These are phyloP conservation scores for Termitomyces sp. DNA, from an alignment of 768 basidiomycete species.

Conservation along the genomic window DNA sequence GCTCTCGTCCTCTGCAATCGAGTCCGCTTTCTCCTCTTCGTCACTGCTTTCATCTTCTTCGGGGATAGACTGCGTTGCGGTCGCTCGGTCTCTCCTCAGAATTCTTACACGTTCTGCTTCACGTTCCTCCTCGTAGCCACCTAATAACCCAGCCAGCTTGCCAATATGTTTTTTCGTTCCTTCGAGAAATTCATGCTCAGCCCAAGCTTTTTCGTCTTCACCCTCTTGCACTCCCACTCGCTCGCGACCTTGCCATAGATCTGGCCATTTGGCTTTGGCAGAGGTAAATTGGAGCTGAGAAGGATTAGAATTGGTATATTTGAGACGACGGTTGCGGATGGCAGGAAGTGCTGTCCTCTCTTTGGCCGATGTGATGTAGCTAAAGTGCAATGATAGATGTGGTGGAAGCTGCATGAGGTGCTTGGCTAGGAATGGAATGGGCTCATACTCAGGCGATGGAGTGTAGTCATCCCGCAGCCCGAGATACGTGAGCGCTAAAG, in stretches of 20 bases:
- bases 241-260: slow-evolving; percentile 58
- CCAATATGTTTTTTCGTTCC: slow-evolving; percentile 59
- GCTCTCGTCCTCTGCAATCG: slow-evolving; percentile 33
- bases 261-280: slow-evolving; percentile 59
- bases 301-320: slow-evolving; percentile 52
- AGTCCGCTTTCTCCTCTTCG: slow-evolving; percentile 24
- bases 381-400: slow-evolving; percentile 46
- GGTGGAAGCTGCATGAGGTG: slow-evolving; percentile 65
- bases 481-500: slow-evolving; percentile 38
- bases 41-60: slow-evolving; percentile 70
- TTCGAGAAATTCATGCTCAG: slow-evolving; percentile 49
- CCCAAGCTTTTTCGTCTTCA: slow-evolving; percentile 70
- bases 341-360: slow-evolving; percentile 56
- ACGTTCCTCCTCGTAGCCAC: slow-evolving; percentile 74
- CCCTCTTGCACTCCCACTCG: slow-evolving; percentile 45
- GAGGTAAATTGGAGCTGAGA: slow-evolving; percentile 45
- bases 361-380: slow-evolving; percentile 48
- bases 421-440: slow-evolving; percentile 57
- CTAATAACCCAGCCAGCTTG: slow-evolving; percentile 60
- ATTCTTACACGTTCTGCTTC: slow-evolving; percentile 55
- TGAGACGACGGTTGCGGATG: slow-evolving; percentile 71
- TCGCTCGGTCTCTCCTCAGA: slow-evolving; percentile 35
- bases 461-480: slow-evolving; percentile 52
- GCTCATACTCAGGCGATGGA: slow-evolving; percentile 53
- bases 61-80: slow-evolving; percentile 45